Evolutionary conservation across 768 basidiomycete species (phyloP).

Genomic region (Dioszegia aurantiaca): DNA sequence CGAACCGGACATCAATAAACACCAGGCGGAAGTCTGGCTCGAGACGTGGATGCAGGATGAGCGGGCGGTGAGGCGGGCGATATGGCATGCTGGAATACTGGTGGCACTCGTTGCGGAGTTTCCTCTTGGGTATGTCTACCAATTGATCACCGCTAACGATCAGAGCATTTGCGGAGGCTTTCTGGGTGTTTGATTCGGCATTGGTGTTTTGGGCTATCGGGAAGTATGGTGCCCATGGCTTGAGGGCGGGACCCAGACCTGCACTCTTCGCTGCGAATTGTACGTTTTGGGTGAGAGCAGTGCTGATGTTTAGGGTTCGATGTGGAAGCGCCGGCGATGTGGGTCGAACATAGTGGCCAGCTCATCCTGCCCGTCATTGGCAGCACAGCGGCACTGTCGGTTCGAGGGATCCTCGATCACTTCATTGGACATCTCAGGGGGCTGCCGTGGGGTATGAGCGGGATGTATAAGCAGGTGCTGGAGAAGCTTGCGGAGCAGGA

Average conservation of each 20-base stretch:
- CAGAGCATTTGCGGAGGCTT: constrained; percentile 36
- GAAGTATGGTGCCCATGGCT: constrained; percentile 29
- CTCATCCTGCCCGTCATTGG: constrained; percentile 39
- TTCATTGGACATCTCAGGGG: constrained; percentile 34
- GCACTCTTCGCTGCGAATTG: constrained; percentile 41
- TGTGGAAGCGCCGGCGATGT: constrained; percentile 28
- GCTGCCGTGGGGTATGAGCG: constrained; percentile 42
- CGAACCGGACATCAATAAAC: constrained; percentile 36
- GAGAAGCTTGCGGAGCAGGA: constrained; percentile 31
- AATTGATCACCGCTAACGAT: background rate
- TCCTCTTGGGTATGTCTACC: constrained; percentile 30
- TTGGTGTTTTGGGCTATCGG: constrained; percentile 42
- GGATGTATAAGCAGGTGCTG: constrained; percentile 34
- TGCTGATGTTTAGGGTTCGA: constrained; percentile 37
- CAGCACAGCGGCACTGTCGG: constrained; percentile 24
- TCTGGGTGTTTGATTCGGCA: constrained; percentile 45
- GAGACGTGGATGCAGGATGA: constrained; percentile 31
- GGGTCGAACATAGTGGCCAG: constrained; percentile 36
- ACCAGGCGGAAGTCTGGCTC: constrained; percentile 32
- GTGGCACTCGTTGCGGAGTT: constrained; percentile 39
- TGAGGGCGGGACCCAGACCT: constrained; percentile 19
- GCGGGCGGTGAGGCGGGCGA: constrained; percentile 25
- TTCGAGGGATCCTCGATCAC: constrained; percentile 21
- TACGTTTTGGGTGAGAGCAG: constrained; percentile 15
- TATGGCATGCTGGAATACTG: constrained; percentile 40